Base-by-base conservation (phyloP, 108 stramenopile genomes). In the Poteriospumella lacustris region DNA sequence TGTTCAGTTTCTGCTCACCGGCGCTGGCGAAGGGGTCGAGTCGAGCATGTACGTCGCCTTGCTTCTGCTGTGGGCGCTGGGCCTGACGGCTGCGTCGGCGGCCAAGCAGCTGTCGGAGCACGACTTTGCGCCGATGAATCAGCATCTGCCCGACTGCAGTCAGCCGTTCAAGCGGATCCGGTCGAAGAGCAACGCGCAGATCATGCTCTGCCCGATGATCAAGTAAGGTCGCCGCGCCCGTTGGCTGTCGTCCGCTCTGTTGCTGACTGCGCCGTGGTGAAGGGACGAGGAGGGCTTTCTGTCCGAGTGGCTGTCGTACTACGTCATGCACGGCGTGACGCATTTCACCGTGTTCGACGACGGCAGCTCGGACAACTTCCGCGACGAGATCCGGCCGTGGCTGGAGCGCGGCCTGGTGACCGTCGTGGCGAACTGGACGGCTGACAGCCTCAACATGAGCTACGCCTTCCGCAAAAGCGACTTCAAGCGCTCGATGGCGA, bases 221-320 rank as follows among this genome's bases (percentile, higher is more conserved):
- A 64, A 34, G 60, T 64, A 64, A 24, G 36, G 28, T 12, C 36
- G 9, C 9, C 15, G 5, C 60, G 36, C 15, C 28, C 31, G 5
- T 34, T 64, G 36, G 3, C 29, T 64, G 28, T 24, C 36, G 9
- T 24, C 31, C 60, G 5, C 5, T 34, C 28, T 34, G 36, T 64
- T 5, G 9, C 29, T 19, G 15, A 64, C 60, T 31, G 60, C 36
- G 31, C 24, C 5, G 24, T 64, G 5, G 15, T 67, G 15, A 9
- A 44, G 70, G 19, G 70, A 73, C 36, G 70, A 73, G 42, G 70
- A 5, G 42, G 70, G 70, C 12, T 73, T 73, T 56, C 41, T 73
- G 33, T 44, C 70, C 5, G 70, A 73, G 42, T 73, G 70, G 70
- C 26, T 73, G 3, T n/a, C 70, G 9, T 73, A 73, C 33, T 56